Conservation (phyloP, 1,284 basidiomycete species). For the Cutaneotrichosporon dermatis region DNA sequence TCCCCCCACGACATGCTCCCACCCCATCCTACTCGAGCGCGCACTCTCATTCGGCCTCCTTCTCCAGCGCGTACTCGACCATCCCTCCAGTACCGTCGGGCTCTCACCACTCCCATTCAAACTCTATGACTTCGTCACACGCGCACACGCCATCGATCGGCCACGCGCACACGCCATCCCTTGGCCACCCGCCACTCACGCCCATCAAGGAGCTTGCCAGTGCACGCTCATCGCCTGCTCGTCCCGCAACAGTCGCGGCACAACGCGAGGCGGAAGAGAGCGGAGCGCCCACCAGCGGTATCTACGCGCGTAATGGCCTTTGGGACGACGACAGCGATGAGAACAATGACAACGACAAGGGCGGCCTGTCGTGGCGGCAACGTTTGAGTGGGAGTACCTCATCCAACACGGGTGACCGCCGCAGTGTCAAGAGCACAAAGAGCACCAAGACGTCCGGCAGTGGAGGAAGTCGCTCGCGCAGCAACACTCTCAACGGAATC, state of each 20-base stretch:
- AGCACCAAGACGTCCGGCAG: conserved; percentile 1
- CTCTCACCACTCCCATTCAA: neutral
- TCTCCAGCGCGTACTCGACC: neutral
- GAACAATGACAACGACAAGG: neutral
- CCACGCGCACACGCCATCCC: neutral
- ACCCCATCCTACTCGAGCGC: neutral
- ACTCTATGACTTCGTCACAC: neutral
- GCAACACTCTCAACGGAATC: conserved; percentile 4
- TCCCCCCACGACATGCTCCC: neutral
- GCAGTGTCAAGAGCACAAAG: conserved; percentile 11
- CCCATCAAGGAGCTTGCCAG: neutral
- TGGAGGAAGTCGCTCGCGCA: conserved; percentile 7
- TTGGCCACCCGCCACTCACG: neutral
- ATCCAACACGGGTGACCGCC: conserved; percentile 7
- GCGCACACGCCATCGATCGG: neutral
- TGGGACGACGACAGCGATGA: conserved; percentile 35
- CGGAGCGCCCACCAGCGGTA: conserved; percentile 37
- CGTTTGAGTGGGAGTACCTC: conserved; percentile 9
- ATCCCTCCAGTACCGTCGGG: neutral
- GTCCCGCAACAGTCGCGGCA: neutral
- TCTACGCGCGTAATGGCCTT: conserved; percentile 38
- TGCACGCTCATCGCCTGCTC: neutral
- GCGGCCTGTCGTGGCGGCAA: conserved; percentile 5
- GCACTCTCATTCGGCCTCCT: neutral
- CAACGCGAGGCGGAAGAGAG: conserved; percentile 1